Evolutionary conservation across 2,329 filamentous ascomycete species (phyloP), one percentile per base, ranked within the genome.

Genomic region (Mollisia scopiformis): DNA sequence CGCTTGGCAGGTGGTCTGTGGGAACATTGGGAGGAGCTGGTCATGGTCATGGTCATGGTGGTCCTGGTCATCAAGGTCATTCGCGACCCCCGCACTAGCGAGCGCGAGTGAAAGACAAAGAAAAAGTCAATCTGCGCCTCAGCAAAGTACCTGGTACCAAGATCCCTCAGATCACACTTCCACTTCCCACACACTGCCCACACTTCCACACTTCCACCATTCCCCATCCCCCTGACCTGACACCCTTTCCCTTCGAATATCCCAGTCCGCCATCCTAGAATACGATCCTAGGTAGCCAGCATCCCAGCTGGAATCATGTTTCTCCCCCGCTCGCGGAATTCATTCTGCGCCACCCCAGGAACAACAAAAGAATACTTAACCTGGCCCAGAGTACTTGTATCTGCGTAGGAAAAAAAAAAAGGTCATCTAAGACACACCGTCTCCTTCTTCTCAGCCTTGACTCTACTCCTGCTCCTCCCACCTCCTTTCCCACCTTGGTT

Each of bases 311-410:
- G 23, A 21, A 47, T 47, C 43, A 16, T 6, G 14, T 25, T 19
- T 13, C 43, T 28, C 43, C 23, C 41, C 43, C 43, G 43, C 39
- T 35, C 30, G 50, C 41, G 37, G 53, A 49, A 58, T n/a, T 53
- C 50, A 39, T 53, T n/a, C 57, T 62, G 55, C 66, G 66, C 66
- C 66, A 68, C 63, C 57, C 55, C 55, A 66, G 64, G 63, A 62
- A 67, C 63, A 60, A 61, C 27, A 54, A 61, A 67, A 58, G 39
- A 63, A 62, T 66, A 66, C 61, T 66, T 66, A 65, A 65, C 58
- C 53, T 23, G 56, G 55, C 35, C n/a, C 25, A 52, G 30, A 41
- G 23, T 57, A 43, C 39, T 43, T 57, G 6, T 25, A 47, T 27
- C 43, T 47, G 25, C 43, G 43, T 47, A 30, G 33, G 37, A 46